A percentile compares a stretch with the other conserved stretches of the same genome.
These are phyloP conservation scores for Aspergillus ostianus DNA, from an alignment of 495 filamentous ascomycete species.

Conservation along the genomic window DNA sequence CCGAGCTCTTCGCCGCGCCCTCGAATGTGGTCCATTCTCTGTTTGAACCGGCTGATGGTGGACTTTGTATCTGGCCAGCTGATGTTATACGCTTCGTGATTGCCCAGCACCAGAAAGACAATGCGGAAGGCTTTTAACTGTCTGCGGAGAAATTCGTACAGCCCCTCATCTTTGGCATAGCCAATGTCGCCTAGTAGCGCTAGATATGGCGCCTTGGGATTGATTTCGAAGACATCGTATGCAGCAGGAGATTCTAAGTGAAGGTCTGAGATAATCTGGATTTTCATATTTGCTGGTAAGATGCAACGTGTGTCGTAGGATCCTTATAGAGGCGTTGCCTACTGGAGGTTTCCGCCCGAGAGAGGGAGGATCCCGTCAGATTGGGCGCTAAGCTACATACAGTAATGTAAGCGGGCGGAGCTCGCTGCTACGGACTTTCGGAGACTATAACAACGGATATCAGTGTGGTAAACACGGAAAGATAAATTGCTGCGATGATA, in stretches of 20 bases:
- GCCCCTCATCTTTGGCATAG: constrained; percentile 32
- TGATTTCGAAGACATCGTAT: constrained; percentile 46
- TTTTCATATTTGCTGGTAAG: background rate
- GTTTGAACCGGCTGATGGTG: constrained; percentile 13
- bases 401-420: too few relatives aligned
- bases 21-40: constrained; percentile 6
- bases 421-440: too few relatives aligned
- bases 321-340: too few relatives aligned
- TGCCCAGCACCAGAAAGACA: constrained; percentile 49
- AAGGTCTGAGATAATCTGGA: constrained; percentile 55
- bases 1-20: constrained; percentile 18
- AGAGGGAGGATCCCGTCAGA: too few relatives aligned
- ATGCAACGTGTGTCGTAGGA: too few relatives aligned
- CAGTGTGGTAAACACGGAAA: too few relatives aligned
- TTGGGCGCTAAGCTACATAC: too few relatives aligned
- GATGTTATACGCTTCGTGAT: constrained; percentile 48
- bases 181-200: constrained; percentile 56
- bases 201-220: constrained; percentile 43
- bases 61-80: constrained; percentile 30
- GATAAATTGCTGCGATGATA: too few relatives aligned
- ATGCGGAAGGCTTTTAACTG: constrained; percentile 37
- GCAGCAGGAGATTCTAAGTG: constrained; percentile 46
- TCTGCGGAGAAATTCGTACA: constrained; percentile 34
- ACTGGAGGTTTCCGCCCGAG: too few relatives aligned
- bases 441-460: too few relatives aligned